These are phyloP conservation scores for Arthroderma sp. DNA, from an alignment of 2,329 filamentous ascomycete species.

Conservation along the genomic window DNA sequence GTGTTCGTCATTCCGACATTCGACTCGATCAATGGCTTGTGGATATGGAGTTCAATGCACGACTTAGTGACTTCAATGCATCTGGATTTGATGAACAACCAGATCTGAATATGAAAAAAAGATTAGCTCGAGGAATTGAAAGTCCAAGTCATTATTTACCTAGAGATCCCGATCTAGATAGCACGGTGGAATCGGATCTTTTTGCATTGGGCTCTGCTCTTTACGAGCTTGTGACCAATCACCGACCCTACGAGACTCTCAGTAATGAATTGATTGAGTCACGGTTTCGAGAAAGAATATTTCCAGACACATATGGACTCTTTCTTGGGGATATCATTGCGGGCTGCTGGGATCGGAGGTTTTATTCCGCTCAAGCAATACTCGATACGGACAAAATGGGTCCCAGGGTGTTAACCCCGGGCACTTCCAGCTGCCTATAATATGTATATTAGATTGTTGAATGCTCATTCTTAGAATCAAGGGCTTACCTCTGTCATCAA, in stretches of 20 bases:
- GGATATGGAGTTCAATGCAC: conserved; percentile 13
- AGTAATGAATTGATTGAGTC: background rate
- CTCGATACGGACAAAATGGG: too few relatives aligned
- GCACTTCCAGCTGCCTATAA: too few relatives aligned
- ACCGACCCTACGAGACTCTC: too few relatives aligned
- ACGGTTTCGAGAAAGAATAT: background rate
- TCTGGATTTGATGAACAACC: conserved; percentile 1
- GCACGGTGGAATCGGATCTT: conserved; percentile 11
- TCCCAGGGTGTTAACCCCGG: too few relatives aligned
- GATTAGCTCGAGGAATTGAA: too few relatives aligned
- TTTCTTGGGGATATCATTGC: background rate
- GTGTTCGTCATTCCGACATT: conserved; percentile 16
- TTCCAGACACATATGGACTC: background rate
- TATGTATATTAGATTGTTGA: too few relatives aligned
- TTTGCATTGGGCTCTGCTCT: conserved; percentile 12
- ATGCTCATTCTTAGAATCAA: too few relatives aligned
- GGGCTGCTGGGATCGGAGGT: background rate
- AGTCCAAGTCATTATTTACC: conserved; percentile 9
- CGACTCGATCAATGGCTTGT: conserved; percentile 12
- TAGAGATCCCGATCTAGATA: conserved; percentile 8
- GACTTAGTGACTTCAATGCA: conserved; percentile 12
- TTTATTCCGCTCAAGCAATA: background rate
- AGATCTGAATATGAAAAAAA: too few relatives aligned
- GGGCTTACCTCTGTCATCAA: too few relatives aligned
- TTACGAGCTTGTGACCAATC: conserved; percentile 4